A percentile compares a stretch with the other conserved stretches of the same genome.
phyloP scores from a whole-genome alignment of 2,329 filamentous ascomycete genomes.

The Teratosphaeria gauchensis region DNA sequence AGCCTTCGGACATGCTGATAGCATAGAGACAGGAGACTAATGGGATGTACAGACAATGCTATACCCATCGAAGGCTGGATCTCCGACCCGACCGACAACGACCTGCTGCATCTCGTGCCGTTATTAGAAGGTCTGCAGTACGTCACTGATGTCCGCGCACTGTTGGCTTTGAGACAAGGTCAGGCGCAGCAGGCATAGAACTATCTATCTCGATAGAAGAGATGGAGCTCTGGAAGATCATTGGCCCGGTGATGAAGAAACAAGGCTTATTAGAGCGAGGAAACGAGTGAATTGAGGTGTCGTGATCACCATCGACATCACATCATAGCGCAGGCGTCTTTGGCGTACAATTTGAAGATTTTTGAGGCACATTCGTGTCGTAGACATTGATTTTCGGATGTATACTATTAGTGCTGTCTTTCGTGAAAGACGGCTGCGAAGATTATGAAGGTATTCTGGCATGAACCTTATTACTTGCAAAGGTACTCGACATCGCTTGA shows the following conservation, averaged over 20 bases:
- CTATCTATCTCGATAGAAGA: neutral
- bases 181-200: conserved; percentile 42
- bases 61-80: conserved; percentile 99
- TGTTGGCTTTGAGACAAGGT: conserved; percentile 79
- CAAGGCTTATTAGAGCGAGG: neutral
- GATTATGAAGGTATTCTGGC: neutral
- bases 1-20: conserved; percentile 21
- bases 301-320: neutral
- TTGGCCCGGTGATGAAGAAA: neutral
- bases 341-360: neutral
- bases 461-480: too few relatives aligned
- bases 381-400: neutral
- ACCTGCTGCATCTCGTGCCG: conserved; percentile 84
- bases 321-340: neutral
- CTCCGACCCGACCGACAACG: conserved; percentile 93
- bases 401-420: neutral
- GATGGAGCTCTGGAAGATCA: neutral
- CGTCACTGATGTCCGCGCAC: conserved; percentile 85
- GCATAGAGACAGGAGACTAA: neutral
- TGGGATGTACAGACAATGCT: conserved; percentile 65
- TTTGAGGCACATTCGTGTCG: neutral
- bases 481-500: too few relatives aligned
- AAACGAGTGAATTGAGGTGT: neutral
- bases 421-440: neutral
- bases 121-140: conserved; percentile 91